phyloP scores from a whole-genome alignment of 208 protist genomes.

The Angomonas ambiguus region DNA sequence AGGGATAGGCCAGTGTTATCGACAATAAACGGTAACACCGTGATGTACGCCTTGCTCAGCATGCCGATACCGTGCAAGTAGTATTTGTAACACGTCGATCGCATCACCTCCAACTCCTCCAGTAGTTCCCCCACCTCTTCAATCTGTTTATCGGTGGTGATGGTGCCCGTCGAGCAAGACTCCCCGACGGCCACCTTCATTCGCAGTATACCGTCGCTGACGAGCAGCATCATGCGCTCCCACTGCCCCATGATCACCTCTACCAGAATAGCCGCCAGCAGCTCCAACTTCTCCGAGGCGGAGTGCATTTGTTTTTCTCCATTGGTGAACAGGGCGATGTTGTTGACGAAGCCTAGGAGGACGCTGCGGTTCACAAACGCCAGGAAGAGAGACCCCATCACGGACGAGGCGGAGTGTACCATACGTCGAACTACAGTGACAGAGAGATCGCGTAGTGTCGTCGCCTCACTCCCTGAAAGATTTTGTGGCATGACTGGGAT shows the following conservation, averaged over 20 bases:
- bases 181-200: slow-evolving; percentile 85
- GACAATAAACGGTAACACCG: slow-evolving; percentile 38
- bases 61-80: slow-evolving; percentile 75
- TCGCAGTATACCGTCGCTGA: slow-evolving; percentile 58
- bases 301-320: slow-evolving; percentile 30
- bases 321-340: slow-evolving; percentile 49
- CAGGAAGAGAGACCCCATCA: slow-evolving; percentile 54
- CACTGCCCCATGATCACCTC: slow-evolving; percentile 79
- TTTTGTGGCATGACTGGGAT: no score
- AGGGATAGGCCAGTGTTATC: slow-evolving; percentile 21
- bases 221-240: slow-evolving; percentile 59
- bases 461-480: neutral
- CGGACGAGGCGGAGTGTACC: slow-evolving; percentile 38
- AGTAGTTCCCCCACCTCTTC: slow-evolving; percentile 65
- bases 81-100: slow-evolving; percentile 45
- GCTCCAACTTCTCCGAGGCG: slow-evolving; percentile 53
- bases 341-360: slow-evolving; percentile 45
- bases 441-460: slow-evolving; percentile 63
- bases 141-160: slow-evolving; percentile 43
- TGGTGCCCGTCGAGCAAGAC: slow-evolving; percentile 44
- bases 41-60: slow-evolving; percentile 81
- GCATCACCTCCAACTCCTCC: slow-evolving; percentile 73
- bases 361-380: slow-evolving; percentile 71
- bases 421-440: slow-evolving; percentile 53
- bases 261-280: slow-evolving; percentile 73